Evolutionary conservation across 2,329 filamentous ascomycete species (phyloP), one percentile per base, ranked within the genome.

Genomic region (Penicillium sclerotigenum): DNA sequence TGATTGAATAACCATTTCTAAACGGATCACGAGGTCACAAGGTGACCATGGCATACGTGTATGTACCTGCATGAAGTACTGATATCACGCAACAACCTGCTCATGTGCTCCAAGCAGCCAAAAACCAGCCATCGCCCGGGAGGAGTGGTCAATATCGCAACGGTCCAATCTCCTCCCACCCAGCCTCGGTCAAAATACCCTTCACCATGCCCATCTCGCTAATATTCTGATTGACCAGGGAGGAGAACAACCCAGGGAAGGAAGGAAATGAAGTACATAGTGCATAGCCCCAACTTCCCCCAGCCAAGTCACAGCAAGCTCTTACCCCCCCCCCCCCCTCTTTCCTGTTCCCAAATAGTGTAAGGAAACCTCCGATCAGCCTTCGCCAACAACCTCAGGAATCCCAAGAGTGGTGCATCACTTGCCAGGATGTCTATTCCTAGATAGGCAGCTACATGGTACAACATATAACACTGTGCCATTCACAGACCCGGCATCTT

Each of bases 51-150:
- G 42, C 49, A 42, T 47, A 18, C 13, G 47, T 52, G 37, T 47
- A 18, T 16, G 47, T 52, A 56, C 33, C 51, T 51, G 47, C 46
- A 54, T 50, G 11, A 16, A 36, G 20, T 46, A 46, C 20, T 14
- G 13, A 29, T 31, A 36, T 37, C n/a, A 33, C n/a, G 18, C 18
- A 52, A n/a, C 24, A 29, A 46, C n/a, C 14, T 6, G 10, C 33
- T 18, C 37, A 11, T 20, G 14, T 29, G 16, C 9, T 14, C 29
- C 11, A 42, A 13, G 20, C 48, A 24, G 18, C 28, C 48, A 18
- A 9, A 33, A 20, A 5, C 24, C 18, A 26, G 48, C 24, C 26
- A 42, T 41, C 37, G 16, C 28, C 38, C 13, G 11, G 14, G 33
- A 18, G n/a, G 11, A n/a, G 47, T 31, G 38, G 37, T 13, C 48